A percentile compares a stretch with the other conserved stretches of the same genome.
Evolutionary conservation across 306 rosid genomes (phyloP).

Genomic region (Pterocarpus santalinus): DNA sequence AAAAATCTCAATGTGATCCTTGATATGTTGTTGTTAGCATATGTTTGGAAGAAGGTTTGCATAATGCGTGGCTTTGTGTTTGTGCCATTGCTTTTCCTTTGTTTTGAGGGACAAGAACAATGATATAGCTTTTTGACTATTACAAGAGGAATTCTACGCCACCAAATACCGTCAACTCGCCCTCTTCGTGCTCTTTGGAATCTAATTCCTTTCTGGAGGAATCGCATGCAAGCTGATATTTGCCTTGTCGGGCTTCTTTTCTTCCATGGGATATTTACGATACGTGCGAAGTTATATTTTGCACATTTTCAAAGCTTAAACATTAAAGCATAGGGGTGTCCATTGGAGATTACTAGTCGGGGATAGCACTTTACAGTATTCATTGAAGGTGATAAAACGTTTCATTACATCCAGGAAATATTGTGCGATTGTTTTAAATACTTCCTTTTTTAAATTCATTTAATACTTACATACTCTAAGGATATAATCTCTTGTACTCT

Average conservation of each 20-base stretch:
- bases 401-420: neutral
- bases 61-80: neutral
- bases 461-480: no score
- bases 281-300: constrained; percentile 14
- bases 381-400: neutral
- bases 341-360: neutral
- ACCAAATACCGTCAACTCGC: constrained; percentile 36
- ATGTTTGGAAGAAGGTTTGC: constrained; percentile 27
- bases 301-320: neutral
- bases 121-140: constrained; percentile 56
- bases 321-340: neutral
- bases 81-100: constrained; percentile 39
- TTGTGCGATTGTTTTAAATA: no score
- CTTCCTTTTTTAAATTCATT: no score
- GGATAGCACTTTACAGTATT: neutral
- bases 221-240: neutral
- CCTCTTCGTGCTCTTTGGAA: constrained; percentile 53
- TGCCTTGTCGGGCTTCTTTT: constrained; percentile 39
- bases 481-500: no score
- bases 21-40: neutral
- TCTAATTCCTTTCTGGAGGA: constrained; percentile 53
- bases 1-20: constrained; percentile 28
- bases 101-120: constrained; percentile 45
- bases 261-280: constrained; percentile 34
- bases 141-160: constrained; percentile 35